A percentile compares a stretch with the other conserved stretches of the same genome.
Conservation (phyloP, 768 basidiomycete genomes). For the Phaffia tasmanica region DNA sequence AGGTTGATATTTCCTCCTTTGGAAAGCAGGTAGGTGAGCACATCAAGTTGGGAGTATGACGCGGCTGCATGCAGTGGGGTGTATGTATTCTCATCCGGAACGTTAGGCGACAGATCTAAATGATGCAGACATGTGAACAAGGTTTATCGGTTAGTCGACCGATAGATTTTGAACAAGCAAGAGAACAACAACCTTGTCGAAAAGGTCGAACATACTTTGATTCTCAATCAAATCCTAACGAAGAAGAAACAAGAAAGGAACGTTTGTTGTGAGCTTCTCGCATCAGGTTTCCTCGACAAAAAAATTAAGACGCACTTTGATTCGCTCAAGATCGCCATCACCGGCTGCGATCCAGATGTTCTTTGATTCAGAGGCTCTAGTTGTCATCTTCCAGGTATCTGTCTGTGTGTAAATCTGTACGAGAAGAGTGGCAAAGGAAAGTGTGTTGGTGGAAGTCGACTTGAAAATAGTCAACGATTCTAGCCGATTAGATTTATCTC, state of each 20-base stretch:
- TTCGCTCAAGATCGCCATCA: constrained; percentile 71
- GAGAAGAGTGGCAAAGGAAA: too few species aligned
- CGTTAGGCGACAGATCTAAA: constrained; percentile 16
- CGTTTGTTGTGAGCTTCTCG: constrained; percentile 3
- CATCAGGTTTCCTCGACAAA: neutral
- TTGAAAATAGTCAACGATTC: too few species aligned
- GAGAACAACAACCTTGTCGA: neutral
- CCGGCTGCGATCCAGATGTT: constrained; percentile 92
- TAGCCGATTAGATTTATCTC: too few species aligned
- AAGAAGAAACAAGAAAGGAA: neutral
- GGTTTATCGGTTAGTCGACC: neutral
- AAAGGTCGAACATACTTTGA: neutral
- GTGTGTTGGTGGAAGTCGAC: too few species aligned
- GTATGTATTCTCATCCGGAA: constrained; percentile 25
- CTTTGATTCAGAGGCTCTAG: constrained; percentile 18
- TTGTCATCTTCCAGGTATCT: constrained; percentile 15
- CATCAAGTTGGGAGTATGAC: constrained; percentile 68
- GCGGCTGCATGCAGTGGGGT: constrained; percentile 66
- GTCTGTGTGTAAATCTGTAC: too few species aligned
- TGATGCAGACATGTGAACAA: neutral
- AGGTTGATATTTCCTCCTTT: constrained; percentile 81
- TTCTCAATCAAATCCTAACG: constrained; percentile 20
- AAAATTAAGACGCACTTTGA: constrained; percentile 47
- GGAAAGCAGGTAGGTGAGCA: constrained; percentile 67
- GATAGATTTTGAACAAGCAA: too few species aligned